Evolutionary conservation across 768 basidiomycete species (phyloP).

Genomic region (Mycena pura): DNA sequence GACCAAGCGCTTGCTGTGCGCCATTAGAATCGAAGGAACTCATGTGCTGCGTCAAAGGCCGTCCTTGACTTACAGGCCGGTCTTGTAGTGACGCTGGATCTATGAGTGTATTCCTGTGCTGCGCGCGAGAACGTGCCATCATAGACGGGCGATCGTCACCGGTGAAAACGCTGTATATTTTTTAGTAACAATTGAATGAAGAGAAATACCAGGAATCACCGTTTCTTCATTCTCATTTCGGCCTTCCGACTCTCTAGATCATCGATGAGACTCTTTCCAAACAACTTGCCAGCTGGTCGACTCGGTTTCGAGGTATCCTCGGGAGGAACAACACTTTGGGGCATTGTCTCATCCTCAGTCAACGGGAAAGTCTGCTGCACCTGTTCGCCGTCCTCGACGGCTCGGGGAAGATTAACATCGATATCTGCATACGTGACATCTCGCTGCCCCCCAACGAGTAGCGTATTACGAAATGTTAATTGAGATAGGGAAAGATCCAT

Average conservation of each 20-base stretch:
- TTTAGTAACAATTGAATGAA: background rate
- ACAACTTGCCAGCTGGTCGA: constrained; percentile 83
- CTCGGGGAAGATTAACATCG: constrained; percentile 68
- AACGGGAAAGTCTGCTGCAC: constrained; percentile 52
- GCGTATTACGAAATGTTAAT: constrained; percentile 83
- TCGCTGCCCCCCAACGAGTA: constrained; percentile 71
- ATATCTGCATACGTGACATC: constrained; percentile 69
- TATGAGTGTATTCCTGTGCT: constrained; percentile 73
- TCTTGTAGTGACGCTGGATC: constrained; percentile 67
- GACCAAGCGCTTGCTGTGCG: constrained; percentile 42
- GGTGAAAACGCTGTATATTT: constrained; percentile 70
- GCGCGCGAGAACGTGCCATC: constrained; percentile 76
- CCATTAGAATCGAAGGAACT: constrained; percentile 51
- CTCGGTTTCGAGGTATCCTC: constrained; percentile 44
- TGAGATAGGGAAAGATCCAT: constrained; percentile 78
- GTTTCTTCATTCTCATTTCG: constrained; percentile 80
- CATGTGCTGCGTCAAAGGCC: constrained; percentile 54
- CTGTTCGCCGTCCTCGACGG: constrained; percentile 81
- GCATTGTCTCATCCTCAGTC: constrained; percentile 45
- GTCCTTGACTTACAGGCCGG: constrained; percentile 18
- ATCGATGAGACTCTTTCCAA: constrained; percentile 89
- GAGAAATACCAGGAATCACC: constrained; percentile 54
- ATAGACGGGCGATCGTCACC: constrained; percentile 92
- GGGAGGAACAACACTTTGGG: constrained; percentile 30
- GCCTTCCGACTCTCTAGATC: constrained; percentile 85